Evolutionary conservation across 208 protist species (phyloP).

Genomic region (Leishmania tarentolae): DNA sequence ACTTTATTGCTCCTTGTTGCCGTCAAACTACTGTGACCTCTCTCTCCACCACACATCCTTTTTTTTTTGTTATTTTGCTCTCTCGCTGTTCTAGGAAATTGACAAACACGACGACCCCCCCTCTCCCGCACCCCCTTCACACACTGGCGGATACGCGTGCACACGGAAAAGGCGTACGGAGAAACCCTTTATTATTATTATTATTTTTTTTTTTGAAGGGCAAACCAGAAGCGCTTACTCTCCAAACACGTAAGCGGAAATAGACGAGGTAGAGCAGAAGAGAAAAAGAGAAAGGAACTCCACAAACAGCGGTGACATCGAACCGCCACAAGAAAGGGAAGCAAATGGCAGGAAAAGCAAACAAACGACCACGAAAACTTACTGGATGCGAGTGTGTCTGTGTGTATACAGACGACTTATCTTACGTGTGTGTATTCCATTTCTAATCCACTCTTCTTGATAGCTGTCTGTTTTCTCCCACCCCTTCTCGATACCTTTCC

Average conservation of each 20-base stretch:
- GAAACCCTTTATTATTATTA: too few relatives aligned
- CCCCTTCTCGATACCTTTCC: not conserved
- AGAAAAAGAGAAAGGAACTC: not conserved
- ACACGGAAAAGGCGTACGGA: not conserved
- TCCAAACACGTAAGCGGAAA: not conserved
- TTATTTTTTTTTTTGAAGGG: too few relatives aligned
- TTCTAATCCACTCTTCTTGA: not conserved
- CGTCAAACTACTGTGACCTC: not conserved
- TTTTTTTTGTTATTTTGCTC: not conserved
- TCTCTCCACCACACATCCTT: not conserved
- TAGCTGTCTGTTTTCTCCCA: not conserved
- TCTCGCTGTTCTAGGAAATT: not conserved
- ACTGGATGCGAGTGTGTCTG: not conserved
- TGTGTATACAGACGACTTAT: slow-evolving; percentile 18
- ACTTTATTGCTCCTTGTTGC: not conserved
- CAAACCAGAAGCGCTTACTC: not conserved
- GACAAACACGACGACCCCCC: not conserved
- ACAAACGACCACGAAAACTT: not conserved
- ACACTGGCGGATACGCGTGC: not conserved
- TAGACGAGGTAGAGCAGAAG: not conserved
- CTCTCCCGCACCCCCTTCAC: too few relatives aligned
- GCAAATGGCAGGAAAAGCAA: not conserved
- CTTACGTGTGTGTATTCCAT: not conserved
- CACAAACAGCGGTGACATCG: not conserved
- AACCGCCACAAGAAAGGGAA: not conserved